Conservation (phyloP, 1,139 yeast species). For the Protomyces pachydermus region DNA sequence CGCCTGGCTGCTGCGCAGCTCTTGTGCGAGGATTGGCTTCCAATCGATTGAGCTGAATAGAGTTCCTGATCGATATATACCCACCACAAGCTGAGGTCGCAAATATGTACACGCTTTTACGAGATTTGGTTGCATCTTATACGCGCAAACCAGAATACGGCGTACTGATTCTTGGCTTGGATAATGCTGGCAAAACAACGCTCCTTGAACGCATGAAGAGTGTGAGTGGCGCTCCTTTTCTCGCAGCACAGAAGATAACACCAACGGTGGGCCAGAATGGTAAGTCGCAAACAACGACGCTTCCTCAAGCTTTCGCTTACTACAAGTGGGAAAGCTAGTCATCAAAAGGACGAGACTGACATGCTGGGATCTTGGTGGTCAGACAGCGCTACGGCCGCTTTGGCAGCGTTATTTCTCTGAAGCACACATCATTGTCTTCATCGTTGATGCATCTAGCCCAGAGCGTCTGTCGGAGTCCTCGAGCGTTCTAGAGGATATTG, state of each 20-base stretch:
- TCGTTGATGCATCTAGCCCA: slow-evolving; percentile 85
- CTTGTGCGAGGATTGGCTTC: too few relatives aligned
- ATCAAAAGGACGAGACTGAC: slow-evolving; percentile 44
- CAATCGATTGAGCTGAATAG: too few relatives aligned
- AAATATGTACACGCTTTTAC: slow-evolving; percentile 12
- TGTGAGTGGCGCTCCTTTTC: background rate
- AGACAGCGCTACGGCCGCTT: slow-evolving; percentile 67
- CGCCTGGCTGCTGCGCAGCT: too few relatives aligned
- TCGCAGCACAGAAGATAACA: slow-evolving; percentile 1
- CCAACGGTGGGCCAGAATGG: slow-evolving; percentile 70
- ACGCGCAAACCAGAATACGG: slow-evolving; percentile 48
- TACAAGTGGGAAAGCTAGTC: slow-evolving; percentile 49
- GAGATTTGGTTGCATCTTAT: slow-evolving; percentile 1
- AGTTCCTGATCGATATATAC: too few relatives aligned
- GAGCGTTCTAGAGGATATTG: slow-evolving; percentile 49
- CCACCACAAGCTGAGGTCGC: too few relatives aligned
- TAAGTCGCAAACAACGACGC: background rate
- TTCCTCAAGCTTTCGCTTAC: background rate
- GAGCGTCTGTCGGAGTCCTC: slow-evolving; percentile 73
- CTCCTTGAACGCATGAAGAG: slow-evolving; percentile 11
- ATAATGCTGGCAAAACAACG: slow-evolving; percentile 88
- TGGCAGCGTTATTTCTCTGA: slow-evolving; percentile 83
- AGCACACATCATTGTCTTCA: slow-evolving; percentile 87
- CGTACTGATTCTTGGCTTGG: slow-evolving; percentile 78
- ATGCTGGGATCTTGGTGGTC: slow-evolving; percentile 97